Percentiles rank a stretch among this genome's conserved stretches.
phyloP scores from a whole-genome alignment of 441 rosid species.

The Caryocar brasiliense region DNA sequence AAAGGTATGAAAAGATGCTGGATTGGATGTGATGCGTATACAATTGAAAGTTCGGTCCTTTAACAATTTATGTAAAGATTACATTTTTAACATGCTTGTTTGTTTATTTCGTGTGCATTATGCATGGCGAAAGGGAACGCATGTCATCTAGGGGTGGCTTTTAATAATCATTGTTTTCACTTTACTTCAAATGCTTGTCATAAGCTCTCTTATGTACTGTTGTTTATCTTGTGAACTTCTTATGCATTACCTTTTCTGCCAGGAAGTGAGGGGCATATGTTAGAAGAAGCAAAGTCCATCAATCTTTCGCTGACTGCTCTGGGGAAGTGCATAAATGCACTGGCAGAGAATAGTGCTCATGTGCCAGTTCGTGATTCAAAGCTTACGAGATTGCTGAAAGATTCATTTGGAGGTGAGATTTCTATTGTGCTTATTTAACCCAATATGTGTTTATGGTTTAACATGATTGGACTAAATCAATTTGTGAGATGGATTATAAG shows the following conservation, averaged over 20 bases:
- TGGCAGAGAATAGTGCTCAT: slow-evolving; percentile 91
- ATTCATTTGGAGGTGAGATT: slow-evolving; percentile 92
- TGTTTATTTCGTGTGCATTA: background rate
- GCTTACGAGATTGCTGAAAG: slow-evolving; percentile 84
- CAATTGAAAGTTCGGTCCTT: no score
- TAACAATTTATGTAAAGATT: no score
- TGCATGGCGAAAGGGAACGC: background rate
- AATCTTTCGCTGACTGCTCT: slow-evolving; percentile 96
- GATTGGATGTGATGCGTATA: no score
- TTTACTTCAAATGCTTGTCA: background rate
- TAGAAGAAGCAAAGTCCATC: slow-evolving; percentile 96
- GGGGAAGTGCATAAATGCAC: slow-evolving; percentile 97
- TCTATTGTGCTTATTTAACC: slow-evolving; percentile 9
- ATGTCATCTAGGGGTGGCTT: background rate
- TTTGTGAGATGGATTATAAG: background rate
- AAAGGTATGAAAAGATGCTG: no score
- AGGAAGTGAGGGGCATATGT: slow-evolving; percentile 98
- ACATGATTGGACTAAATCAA: slow-evolving; percentile 1
- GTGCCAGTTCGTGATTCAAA: slow-evolving; percentile 98
- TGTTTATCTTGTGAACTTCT: slow-evolving; percentile 2
- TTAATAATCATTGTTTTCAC: background rate
- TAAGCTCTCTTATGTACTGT: no score
- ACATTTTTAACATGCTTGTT: no score
- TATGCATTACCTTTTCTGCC: slow-evolving; percentile 24
- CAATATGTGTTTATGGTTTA: background rate